Percentiles rank a stretch among this genome's conserved stretches.
Evolutionary conservation across 768 basidiomycete genomes (phyloP).

Genomic region (Psilocybe cyanescens): DNA sequence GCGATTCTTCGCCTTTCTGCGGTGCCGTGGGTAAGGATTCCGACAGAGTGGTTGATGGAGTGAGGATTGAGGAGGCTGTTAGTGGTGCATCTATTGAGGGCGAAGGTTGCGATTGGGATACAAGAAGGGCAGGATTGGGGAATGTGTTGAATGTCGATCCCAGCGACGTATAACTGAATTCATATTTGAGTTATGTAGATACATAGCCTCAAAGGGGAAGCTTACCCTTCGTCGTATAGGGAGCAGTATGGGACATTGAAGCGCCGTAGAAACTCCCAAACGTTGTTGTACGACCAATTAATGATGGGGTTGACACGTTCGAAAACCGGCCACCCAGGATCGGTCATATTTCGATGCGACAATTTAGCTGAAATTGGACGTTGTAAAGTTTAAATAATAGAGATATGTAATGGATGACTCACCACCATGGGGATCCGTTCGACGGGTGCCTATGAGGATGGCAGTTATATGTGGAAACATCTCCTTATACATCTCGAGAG

Average conservation of each 20-base stretch:
- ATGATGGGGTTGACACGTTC: conserved; percentile 95
- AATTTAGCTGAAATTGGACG: conserved; percentile 59
- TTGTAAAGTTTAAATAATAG: neutral
- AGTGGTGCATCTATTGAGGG: conserved; percentile 15
- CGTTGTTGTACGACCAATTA: conserved; percentile 89
- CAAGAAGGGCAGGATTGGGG: conserved; percentile 84
- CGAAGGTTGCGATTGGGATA: conserved; percentile 21
- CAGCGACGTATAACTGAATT: conserved; percentile 89
- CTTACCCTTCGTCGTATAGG: conserved; percentile 91
- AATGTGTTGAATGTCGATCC: conserved; percentile 95
- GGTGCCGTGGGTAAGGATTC: neutral
- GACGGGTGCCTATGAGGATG: conserved; percentile 87
- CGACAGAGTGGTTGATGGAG: conserved; percentile 17
- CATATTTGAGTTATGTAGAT: neutral
- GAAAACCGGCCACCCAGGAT: conserved; percentile 87
- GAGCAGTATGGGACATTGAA: conserved; percentile 84
- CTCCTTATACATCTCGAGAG: conserved; percentile 73
- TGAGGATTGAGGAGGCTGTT: conserved; percentile 27
- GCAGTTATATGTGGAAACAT: conserved; percentile 70
- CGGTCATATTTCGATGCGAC: conserved; percentile 77
- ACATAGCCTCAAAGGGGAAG: neutral
- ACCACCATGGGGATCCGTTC: conserved; percentile 95
- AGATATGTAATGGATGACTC: conserved; percentile 27
- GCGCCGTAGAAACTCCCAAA: conserved; percentile 85
- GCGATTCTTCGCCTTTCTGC: neutral